A percentile compares a stretch with the other conserved stretches of the same genome.
These are phyloP conservation scores for Salix koriyanagi DNA, from an alignment of 345 rosid genomes.

Conservation along the genomic window DNA sequence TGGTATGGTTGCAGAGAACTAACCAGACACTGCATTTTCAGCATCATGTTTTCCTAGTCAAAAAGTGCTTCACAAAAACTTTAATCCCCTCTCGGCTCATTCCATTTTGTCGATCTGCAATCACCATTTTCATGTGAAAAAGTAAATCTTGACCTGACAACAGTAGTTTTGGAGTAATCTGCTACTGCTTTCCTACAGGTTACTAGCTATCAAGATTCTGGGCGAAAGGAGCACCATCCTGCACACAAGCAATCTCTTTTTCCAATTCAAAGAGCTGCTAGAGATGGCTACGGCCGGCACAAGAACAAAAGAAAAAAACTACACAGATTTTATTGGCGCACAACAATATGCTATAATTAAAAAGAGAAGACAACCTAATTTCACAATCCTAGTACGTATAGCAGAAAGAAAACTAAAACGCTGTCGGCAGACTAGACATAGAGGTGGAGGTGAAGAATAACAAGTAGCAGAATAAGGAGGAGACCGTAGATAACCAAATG, in stretches of 20 bases:
- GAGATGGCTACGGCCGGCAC: background rate
- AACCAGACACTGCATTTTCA: background rate
- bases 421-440: slow-evolving; percentile 26
- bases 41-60: background rate
- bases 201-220: background rate
- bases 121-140: background rate
- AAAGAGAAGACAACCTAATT: background rate
- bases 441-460: slow-evolving; percentile 69
- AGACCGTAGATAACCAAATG: slow-evolving; percentile 67
- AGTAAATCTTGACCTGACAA: background rate
- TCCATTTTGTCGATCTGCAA: background rate
- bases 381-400: background rate
- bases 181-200: background rate
- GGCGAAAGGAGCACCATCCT: background rate
- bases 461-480: slow-evolving; percentile 62
- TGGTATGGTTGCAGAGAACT: background rate
- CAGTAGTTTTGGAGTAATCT: background rate
- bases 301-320: background rate
- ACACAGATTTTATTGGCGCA: background rate
- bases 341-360: background rate
- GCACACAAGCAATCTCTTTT: background rate
- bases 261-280: background rate
- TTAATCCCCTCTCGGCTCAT: background rate
- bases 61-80: background rate
- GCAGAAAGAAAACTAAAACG: background rate